Percentiles rank a stretch among this genome's conserved stretches.
These are phyloP conservation scores for Elongisporangium undulatum DNA, from an alignment of 352 stramenopile genomes.

Conservation along the genomic window DNA sequence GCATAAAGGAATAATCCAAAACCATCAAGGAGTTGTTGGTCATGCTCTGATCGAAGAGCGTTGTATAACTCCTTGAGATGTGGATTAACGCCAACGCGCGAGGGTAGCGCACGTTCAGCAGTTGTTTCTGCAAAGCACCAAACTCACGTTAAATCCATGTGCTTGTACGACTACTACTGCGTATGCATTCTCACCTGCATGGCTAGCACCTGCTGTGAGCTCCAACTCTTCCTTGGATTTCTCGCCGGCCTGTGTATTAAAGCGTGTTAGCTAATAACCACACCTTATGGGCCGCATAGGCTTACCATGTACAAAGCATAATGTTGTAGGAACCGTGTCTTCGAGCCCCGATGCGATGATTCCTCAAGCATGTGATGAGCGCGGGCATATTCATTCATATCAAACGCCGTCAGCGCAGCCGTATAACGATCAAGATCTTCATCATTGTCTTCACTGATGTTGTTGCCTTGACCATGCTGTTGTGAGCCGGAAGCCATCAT, in stretches of 20 bases:
- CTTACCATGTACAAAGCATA: constrained; percentile 74
- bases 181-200: neutral
- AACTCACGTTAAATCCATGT: neutral
- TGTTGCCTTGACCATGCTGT: neutral
- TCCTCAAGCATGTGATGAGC: constrained; percentile 49
- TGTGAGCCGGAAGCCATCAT: neutral
- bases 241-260: constrained; percentile 48
- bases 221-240: constrained; percentile 79
- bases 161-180: neutral
- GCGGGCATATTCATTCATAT: constrained; percentile 71
- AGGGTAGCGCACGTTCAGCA: constrained; percentile 19
- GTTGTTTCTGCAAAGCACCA: constrained; percentile 17
- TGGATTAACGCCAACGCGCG: constrained; percentile 49
- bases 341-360: constrained; percentile 1
- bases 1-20: constrained; percentile 83
- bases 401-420: constrained; percentile 62
- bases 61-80: constrained; percentile 70
- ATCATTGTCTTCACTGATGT: neutral
- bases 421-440: constrained; percentile 43
- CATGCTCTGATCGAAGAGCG: constrained; percentile 42
- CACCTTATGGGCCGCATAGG: neutral
- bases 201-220: constrained; percentile 26
- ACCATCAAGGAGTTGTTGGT: constrained; percentile 49
- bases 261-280: neutral
- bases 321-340: constrained; percentile 64